Evolutionary conservation across 1,139 yeast genomes (phyloP).

Genomic region (Blastobotrys petasosporus): DNA sequence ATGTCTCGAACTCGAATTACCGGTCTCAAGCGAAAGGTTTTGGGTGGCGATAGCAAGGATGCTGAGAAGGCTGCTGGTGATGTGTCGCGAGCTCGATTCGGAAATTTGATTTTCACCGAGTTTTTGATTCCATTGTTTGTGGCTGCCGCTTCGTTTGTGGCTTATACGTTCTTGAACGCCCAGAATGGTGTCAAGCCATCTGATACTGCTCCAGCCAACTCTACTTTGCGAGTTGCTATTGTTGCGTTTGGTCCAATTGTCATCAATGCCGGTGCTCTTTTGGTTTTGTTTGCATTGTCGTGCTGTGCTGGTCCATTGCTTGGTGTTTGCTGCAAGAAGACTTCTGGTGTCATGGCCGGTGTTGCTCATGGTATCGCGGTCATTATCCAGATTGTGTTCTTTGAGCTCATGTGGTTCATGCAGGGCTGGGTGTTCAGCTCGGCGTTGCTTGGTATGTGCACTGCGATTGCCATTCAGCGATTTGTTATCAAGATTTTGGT

Average conservation of each 20-base stretch:
- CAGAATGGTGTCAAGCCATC: slow-evolving; percentile 80
- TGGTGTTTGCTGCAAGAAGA: slow-evolving; percentile 94
- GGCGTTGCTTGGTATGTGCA: slow-evolving; percentile 79
- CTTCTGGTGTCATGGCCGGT: slow-evolving; percentile 96
- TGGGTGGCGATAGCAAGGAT: slow-evolving; percentile 86
- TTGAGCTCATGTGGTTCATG: slow-evolving; percentile 94
- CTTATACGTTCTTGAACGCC: slow-evolving; percentile 89
- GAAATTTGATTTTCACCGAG: slow-evolving; percentile 81
- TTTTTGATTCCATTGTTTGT: slow-evolving; percentile 75
- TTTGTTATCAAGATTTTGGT: slow-evolving; percentile 81
- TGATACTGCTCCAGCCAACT: slow-evolving; percentile 56
- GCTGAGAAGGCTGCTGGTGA: slow-evolving; percentile 94
- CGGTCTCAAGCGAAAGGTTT: slow-evolving; percentile 90
- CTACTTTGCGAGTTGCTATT: slow-evolving; percentile 76
- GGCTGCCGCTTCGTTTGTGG: slow-evolving; percentile 87
- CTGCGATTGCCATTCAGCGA: slow-evolving; percentile 86
- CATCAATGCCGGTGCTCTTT: slow-evolving; percentile 66
- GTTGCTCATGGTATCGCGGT: slow-evolving; percentile 95
- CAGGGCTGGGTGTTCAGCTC: slow-evolving; percentile 88
- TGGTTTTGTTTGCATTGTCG: slow-evolving; percentile 68
- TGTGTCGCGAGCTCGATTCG: slow-evolving; percentile 87
- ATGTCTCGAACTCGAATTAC: slow-evolving; percentile 94
- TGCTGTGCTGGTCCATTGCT: slow-evolving; percentile 97
- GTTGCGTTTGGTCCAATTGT: slow-evolving; percentile 91
- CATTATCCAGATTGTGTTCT: slow-evolving; percentile 73